Evolutionary conservation across 208 protist genomes (phyloP).

Genomic region (Leishmania braziliensis): DNA sequence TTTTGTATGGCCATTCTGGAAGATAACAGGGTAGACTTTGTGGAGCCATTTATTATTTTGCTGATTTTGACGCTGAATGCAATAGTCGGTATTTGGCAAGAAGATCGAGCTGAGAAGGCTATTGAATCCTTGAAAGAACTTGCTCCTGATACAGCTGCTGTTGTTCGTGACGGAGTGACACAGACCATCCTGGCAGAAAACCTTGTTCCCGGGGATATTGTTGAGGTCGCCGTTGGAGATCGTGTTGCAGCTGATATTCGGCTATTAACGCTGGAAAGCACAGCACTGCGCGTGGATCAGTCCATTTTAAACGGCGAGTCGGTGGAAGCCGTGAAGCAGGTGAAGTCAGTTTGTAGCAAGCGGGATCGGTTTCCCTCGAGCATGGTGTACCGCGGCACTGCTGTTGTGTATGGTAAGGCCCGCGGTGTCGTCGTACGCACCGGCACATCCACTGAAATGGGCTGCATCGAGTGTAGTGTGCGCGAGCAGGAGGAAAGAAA

Average conservation of each 20-base stretch:
- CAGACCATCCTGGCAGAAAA: constrained; percentile 66
- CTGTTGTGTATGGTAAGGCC: constrained; percentile 90
- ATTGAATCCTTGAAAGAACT: constrained; percentile 89
- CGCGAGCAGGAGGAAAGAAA: constrained; percentile 85
- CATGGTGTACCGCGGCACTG: constrained; percentile 95
- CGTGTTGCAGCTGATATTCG: constrained; percentile 96
- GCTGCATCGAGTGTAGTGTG: constrained; percentile 91
- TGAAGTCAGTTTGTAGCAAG: constrained; percentile 35
- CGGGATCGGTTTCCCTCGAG: constrained; percentile 73
- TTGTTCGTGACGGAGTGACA: constrained; percentile 66
- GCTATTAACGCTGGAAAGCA: constrained; percentile 85
- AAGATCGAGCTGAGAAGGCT: constrained; percentile 90
- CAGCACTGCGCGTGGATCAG: constrained; percentile 89
- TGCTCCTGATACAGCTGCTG: constrained; percentile 63
- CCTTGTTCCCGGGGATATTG: constrained; percentile 96
- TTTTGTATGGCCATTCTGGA: constrained; percentile 84
- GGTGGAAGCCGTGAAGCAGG: constrained; percentile 71
- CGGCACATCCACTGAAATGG: constrained; percentile 93
- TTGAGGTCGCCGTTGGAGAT: constrained; percentile 94
- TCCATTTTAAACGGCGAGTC: constrained; percentile 96
- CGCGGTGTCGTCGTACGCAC: constrained; percentile 94
- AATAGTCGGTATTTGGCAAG: constrained; percentile 93
- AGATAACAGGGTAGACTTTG: constrained; percentile 70
- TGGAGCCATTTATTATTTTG: constrained; percentile 95
- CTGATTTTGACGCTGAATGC: constrained; percentile 95